Conservation (phyloP, 805 yeast species). For the Pichia kluyveri region DNA sequence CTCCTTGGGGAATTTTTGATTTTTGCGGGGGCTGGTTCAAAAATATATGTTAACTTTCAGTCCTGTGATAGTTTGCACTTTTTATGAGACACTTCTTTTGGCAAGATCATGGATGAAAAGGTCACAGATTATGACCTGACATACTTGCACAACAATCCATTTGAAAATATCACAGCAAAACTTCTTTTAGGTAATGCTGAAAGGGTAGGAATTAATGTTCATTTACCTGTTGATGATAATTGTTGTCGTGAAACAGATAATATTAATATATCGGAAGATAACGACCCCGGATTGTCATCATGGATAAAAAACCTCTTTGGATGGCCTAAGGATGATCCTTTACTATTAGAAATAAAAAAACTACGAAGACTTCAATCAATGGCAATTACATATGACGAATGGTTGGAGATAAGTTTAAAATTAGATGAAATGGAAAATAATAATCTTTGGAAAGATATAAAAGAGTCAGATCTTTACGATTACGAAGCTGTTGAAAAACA, state of each 20-base stretch:
- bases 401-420: slow-evolving; percentile 56
- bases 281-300: not conserved
- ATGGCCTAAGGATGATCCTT: not conserved
- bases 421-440: slow-evolving; percentile 60
- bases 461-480: slow-evolving; percentile 65
- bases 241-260: not conserved
- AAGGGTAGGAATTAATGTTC: not conserved
- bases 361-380: slow-evolving; percentile 28
- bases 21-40: too few relatives aligned
- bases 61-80: too few relatives aligned
- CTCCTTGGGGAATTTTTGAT: too few relatives aligned
- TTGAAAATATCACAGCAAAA: slow-evolving; percentile 19
- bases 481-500: slow-evolving; percentile 46
- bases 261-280: too few relatives aligned
- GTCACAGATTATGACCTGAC: slow-evolving; percentile 15
- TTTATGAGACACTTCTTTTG: too few relatives aligned
- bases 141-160: slow-evolving; percentile 18
- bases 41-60: too few relatives aligned
- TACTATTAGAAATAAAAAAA: not conserved
- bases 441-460: slow-evolving; percentile 62
- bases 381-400: slow-evolving; percentile 42
- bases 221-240: not conserved
- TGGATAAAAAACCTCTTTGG: not conserved
- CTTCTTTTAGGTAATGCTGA: slow-evolving; percentile 4
- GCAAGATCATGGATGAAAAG: slow-evolving; percentile 6